These are phyloP conservation scores for Ajuga reptans DNA, from an alignment of 305 asterid genomes.

Conservation along the genomic window DNA sequence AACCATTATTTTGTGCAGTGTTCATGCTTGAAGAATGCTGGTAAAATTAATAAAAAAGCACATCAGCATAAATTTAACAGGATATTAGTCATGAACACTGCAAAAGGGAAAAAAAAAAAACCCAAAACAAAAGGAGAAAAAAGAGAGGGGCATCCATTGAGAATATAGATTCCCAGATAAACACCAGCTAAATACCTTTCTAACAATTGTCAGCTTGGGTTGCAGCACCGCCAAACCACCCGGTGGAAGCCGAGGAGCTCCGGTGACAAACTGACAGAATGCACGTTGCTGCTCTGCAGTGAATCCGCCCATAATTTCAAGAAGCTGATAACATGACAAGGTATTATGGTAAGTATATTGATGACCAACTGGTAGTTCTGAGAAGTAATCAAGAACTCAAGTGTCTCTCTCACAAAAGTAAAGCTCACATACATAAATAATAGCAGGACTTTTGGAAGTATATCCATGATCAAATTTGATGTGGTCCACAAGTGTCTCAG, in stretches of 20 bases:
- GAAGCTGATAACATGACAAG: constrained; percentile 46
- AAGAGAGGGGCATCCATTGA: not conserved
- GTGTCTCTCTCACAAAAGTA: constrained; percentile 3
- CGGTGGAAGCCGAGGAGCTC: constrained; percentile 98
- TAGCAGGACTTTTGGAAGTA: constrained; percentile 91
- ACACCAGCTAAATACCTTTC: constrained; percentile 52
- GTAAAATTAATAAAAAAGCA: not conserved
- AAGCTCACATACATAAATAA: constrained; percentile 48
- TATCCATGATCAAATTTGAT: constrained; percentile 98
- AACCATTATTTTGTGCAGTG: constrained; percentile 44
- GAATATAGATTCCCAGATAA: not conserved
- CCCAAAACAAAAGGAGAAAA: not conserved
- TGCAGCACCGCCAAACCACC: constrained; percentile 92
- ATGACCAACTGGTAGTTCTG: not conserved
- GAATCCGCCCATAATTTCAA: constrained; percentile 95
- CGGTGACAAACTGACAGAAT: constrained; percentile 97
- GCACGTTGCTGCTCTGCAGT: constrained; percentile 87
- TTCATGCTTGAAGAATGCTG: constrained; percentile 77
- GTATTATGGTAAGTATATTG: not conserved
- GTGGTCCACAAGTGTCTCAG: constrained; percentile 80
- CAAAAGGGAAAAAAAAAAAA: too few species aligned
- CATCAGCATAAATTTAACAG: not conserved
- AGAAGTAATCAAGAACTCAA: not conserved
- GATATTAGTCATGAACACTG: not conserved
- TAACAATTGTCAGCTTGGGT: constrained; percentile 94